These are phyloP conservation scores for Neofusicoccum laricinum DNA, from an alignment of 2,329 filamentous ascomycete species.

Conservation along the genomic window DNA sequence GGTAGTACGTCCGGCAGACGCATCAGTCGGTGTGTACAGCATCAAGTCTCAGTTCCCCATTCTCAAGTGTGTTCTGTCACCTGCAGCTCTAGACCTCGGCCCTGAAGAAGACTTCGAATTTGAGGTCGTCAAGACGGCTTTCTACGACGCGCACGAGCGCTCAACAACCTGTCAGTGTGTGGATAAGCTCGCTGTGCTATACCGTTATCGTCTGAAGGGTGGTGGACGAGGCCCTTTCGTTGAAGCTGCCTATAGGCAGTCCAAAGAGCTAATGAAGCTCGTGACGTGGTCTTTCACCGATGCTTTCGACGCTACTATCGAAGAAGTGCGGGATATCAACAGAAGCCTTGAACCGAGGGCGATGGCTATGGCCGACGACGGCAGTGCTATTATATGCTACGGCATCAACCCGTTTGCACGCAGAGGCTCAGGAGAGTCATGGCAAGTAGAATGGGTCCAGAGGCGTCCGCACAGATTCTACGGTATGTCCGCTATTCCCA, in stretches of 20 bases:
- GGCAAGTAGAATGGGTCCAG: background rate
- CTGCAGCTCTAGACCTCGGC: background rate
- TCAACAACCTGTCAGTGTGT: background rate
- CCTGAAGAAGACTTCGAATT: constrained; percentile 2
- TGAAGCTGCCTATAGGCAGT: background rate
- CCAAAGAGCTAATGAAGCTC: constrained; percentile 8
- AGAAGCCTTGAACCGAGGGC: constrained; percentile 3
- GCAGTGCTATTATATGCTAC: background rate
- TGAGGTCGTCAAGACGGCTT: constrained; percentile 5
- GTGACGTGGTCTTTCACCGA: constrained; percentile 7
- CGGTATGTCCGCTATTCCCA: background rate
- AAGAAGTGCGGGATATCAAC: background rate
- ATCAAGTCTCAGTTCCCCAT: constrained; percentile 3
- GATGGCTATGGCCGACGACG: background rate
- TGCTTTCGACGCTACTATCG: background rate
- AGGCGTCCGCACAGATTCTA: background rate
- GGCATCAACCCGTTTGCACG: background rate
- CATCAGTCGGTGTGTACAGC: background rate
- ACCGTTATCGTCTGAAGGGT: constrained; percentile 2
- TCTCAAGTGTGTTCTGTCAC: constrained; percentile 12
- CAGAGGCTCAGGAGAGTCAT: background rate
- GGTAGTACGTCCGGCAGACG: background rate
- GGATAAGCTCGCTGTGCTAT: constrained; percentile 6
- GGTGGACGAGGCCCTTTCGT: background rate
- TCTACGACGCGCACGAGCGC: background rate